Evolutionary conservation across 768 basidiomycete species (phyloP).

Genomic region (Mycena maculata): DNA sequence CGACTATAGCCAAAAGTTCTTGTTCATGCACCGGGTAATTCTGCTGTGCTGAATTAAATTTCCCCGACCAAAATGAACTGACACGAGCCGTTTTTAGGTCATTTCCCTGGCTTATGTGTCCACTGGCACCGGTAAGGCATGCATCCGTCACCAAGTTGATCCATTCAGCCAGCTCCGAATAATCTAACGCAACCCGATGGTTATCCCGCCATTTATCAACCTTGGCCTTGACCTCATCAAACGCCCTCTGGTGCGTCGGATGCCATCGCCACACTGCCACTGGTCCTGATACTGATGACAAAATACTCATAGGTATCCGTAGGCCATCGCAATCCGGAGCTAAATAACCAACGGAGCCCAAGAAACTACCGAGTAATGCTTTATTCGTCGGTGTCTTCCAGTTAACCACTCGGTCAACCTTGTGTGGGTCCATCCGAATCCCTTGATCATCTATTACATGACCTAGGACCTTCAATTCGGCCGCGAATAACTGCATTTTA

Average conservation of each 20-base stretch:
- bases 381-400: constrained; percentile 50
- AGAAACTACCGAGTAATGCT: constrained; percentile 49
- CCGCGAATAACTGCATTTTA: constrained; percentile 46
- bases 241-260: constrained; percentile 46
- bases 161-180: constrained; percentile 19
- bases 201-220: constrained; percentile 33
- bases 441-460: constrained; percentile 50
- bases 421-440: constrained; percentile 57
- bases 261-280: constrained; percentile 42
- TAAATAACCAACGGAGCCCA: constrained; percentile 45
- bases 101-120: constrained; percentile 40
- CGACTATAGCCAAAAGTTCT: constrained; percentile 50
- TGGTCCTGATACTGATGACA: constrained; percentile 39
- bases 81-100: constrained; percentile 42
- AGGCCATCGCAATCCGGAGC: constrained; percentile 42
- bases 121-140: constrained; percentile 44
- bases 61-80: constrained; percentile 50
- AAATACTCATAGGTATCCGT: constrained; percentile 52
- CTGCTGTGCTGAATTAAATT: constrained; percentile 49
- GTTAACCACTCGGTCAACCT: constrained; percentile 50
- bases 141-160: constrained; percentile 49
- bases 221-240: constrained; percentile 47
- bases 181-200: constrained; percentile 37
- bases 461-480: constrained; percentile 47
- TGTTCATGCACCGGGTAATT: too few species aligned